Conservation (phyloP, 768 basidiomycete species). For the Lactarius pseudohatsudake region DNA sequence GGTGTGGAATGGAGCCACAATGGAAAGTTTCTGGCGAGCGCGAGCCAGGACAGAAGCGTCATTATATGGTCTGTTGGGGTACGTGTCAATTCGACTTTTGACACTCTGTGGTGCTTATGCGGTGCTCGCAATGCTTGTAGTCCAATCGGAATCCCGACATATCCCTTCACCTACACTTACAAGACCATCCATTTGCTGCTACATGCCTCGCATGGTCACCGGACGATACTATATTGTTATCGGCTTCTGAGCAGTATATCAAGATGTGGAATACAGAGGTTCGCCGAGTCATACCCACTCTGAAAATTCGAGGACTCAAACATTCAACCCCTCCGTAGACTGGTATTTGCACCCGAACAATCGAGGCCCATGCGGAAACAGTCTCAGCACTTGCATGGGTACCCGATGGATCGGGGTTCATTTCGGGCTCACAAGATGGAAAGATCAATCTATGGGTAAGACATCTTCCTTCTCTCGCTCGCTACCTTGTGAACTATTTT, state of each 20-base stretch:
- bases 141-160: slow-evolving; percentile 46
- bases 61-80: slow-evolving; percentile 90
- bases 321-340: slow-evolving; percentile 46
- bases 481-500: slow-evolving; percentile 17
- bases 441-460: slow-evolving; percentile 82
- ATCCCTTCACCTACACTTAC: slow-evolving; percentile 59
- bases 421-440: slow-evolving; percentile 85
- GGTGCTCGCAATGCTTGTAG: slow-evolving; percentile 14
- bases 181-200: slow-evolving; percentile 77
- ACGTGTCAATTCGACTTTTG: slow-evolving; percentile 36
- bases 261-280: slow-evolving; percentile 92
- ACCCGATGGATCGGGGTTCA: slow-evolving; percentile 84
- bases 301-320: slow-evolving; percentile 20
- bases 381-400: slow-evolving; percentile 90
- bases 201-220: slow-evolving; percentile 90
- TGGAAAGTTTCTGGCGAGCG: slow-evolving; percentile 81
- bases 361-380: slow-evolving; percentile 76
- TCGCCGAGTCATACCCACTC: slow-evolving; percentile 21
- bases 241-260: slow-evolving; percentile 76
- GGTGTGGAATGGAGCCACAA: slow-evolving; percentile 92
- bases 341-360: slow-evolving; percentile 61
- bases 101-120: slow-evolving; percentile 6
- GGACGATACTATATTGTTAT: slow-evolving; percentile 81
- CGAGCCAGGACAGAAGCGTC: slow-evolving; percentile 81
- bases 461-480: slow-evolving; percentile 19